Conservation (phyloP, 345 rosid genomes). For the Moringa oleifera region DNA sequence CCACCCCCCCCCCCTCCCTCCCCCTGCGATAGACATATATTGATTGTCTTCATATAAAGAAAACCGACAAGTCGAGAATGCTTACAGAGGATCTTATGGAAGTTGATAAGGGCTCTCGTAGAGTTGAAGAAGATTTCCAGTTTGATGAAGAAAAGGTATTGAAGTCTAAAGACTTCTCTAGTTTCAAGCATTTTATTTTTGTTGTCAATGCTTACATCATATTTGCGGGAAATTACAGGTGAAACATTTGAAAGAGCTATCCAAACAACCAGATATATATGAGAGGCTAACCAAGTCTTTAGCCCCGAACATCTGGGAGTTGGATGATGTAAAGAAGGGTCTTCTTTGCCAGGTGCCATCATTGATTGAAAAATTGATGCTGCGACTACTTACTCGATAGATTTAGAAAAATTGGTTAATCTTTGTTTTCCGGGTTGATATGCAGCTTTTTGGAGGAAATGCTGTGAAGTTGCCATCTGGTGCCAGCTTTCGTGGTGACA, state of each 20-base stretch:
- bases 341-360: constrained; percentile 80
- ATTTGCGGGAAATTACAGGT: constrained; percentile 39
- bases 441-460: constrained; percentile 93
- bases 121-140: constrained; percentile 57
- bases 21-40: constrained; percentile 77
- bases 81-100: constrained; percentile 70
- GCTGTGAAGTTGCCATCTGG: constrained; percentile 79
- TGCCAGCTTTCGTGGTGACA: constrained; percentile 96
- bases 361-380: not conserved
- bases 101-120: constrained; percentile 49
- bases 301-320: constrained; percentile 94
- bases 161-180: not conserved
- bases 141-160: constrained; percentile 66
- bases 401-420: constrained; percentile 5
- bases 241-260: constrained; percentile 56
- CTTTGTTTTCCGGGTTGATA: constrained; percentile 1
- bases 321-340: constrained; percentile 92
- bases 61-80: constrained; percentile 83
- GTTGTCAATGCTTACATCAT: not conserved
- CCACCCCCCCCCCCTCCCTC: too few species aligned
- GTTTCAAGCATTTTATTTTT: not conserved
- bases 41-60: constrained; percentile 90
- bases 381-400: not conserved
- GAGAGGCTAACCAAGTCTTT: constrained; percentile 79
- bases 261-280: constrained; percentile 71